Percentiles rank a stretch among this genome's conserved stretches.
Conservation (phyloP, 352 stramenopile species). For the Phytophthora quininea region DNA sequence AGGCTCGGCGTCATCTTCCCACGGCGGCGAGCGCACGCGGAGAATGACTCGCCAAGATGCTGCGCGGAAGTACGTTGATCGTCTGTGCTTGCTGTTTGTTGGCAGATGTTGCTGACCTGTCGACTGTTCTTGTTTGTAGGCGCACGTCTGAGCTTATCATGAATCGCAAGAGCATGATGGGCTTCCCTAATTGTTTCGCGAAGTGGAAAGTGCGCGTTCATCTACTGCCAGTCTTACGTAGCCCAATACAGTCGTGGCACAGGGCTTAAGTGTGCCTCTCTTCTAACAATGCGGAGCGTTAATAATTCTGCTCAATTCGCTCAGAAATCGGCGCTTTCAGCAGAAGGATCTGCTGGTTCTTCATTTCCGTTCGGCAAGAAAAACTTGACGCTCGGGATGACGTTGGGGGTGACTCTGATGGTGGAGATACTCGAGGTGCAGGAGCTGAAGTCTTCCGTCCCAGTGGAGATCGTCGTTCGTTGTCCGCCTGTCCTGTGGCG, state of each 20-base stretch:
- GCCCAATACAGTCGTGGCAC: too few species aligned
- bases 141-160: slow-evolving; percentile 88
- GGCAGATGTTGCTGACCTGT: neutral
- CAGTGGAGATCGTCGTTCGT: slow-evolving; percentile 20
- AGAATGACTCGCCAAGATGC: slow-evolving; percentile 79
- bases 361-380: slow-evolving; percentile 50
- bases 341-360: slow-evolving; percentile 37
- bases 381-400: slow-evolving; percentile 62
- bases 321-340: slow-evolving; percentile 79
- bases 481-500: slow-evolving; percentile 14
- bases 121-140: slow-evolving; percentile 33
- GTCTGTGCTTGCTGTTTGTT: neutral
- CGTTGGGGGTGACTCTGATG: slow-evolving; percentile 12
- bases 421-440: slow-evolving; percentile 20
- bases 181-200: slow-evolving; percentile 11
- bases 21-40: slow-evolving; percentile 46
- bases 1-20: slow-evolving; percentile 11
- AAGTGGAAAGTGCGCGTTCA: neutral
- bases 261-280: too few species aligned
- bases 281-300: too few species aligned
- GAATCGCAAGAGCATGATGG: slow-evolving; percentile 76
- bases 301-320: neutral
- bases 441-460: slow-evolving; percentile 22
- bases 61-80: slow-evolving; percentile 66
- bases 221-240: neutral